Conservation (phyloP, 202 grass and related monocot genomes). For the Dendrocalamus latiflorus region DNA sequence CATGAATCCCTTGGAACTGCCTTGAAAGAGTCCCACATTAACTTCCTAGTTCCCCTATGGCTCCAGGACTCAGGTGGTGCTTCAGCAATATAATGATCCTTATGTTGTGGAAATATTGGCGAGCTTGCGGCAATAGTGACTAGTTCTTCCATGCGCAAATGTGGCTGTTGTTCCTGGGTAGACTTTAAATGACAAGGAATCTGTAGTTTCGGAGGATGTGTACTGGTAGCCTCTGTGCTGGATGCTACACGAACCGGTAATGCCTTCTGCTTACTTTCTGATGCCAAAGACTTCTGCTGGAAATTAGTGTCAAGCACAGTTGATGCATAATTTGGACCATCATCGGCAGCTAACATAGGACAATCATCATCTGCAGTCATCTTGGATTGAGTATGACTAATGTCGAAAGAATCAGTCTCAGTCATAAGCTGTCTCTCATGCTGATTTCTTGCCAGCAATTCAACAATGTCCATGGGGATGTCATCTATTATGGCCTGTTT, state of each 20-base stretch:
- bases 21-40: constrained; percentile 38
- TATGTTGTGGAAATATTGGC: constrained; percentile 19
- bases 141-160: constrained; percentile 20
- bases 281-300: constrained; percentile 28
- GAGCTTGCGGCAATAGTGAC: constrained; percentile 32
- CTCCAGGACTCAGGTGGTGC: constrained; percentile 11
- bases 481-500: constrained; percentile 44
- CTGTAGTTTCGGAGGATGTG: constrained; percentile 15
- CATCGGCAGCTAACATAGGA: constrained; percentile 12
- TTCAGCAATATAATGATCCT: constrained; percentile 30
- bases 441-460: constrained; percentile 68
- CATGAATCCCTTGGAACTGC: constrained; percentile 9
- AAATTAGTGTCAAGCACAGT: constrained; percentile 15
- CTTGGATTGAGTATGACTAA: background rate
- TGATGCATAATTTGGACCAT: constrained; percentile 22
- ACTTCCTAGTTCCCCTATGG: constrained; percentile 28
- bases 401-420: constrained; percentile 25
- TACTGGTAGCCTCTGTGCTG: background rate
- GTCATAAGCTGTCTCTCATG: constrained; percentile 45
- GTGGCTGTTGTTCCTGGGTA: constrained; percentile 11
- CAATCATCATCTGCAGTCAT: constrained; percentile 27
- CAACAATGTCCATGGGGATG: constrained; percentile 90
- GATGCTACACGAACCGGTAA: constrained; percentile 5
- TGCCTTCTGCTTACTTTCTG: constrained; percentile 25
- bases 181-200: constrained; percentile 6